Percentiles rank a stretch among this genome's conserved stretches.
These are phyloP conservation scores for Penicillium lagena DNA, from an alignment of 495 filamentous ascomycete species.

Conservation along the genomic window DNA sequence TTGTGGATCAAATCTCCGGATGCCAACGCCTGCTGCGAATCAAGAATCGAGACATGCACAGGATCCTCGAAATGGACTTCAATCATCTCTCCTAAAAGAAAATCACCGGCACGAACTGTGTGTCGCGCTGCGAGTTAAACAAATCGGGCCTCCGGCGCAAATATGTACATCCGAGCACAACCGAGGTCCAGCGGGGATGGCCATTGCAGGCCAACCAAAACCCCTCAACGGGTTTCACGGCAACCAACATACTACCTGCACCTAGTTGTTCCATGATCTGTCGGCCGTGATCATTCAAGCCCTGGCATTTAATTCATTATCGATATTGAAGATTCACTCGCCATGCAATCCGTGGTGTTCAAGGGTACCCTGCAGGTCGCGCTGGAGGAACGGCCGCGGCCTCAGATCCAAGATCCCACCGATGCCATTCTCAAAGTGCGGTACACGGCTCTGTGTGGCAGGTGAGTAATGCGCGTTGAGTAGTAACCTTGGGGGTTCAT, in stretches of 20 bases:
- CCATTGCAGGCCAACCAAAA: background rate
- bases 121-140: too few relatives aligned
- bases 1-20: too few relatives aligned
- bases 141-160: background rate
- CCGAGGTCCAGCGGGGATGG: background rate
- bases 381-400: slow-evolving; percentile 38
- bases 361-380: slow-evolving; percentile 28
- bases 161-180: slow-evolving; percentile 3
- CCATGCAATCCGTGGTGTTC: slow-evolving; percentile 32
- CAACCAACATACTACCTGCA: too few relatives aligned
- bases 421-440: slow-evolving; percentile 81
- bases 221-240: slow-evolving; percentile 1
- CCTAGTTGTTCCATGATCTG: too few relatives aligned
- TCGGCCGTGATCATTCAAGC: too few relatives aligned
- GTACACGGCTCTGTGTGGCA: slow-evolving; percentile 81
- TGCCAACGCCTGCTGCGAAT: too few relatives aligned
- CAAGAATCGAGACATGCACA: too few relatives aligned
- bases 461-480: slow-evolving; percentile 41
- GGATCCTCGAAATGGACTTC: too few relatives aligned
- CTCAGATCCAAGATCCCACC: slow-evolving; percentile 54
- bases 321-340: background rate
- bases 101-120: too few relatives aligned
- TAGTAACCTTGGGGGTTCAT: background rate
- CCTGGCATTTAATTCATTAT: too few relatives aligned
- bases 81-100: too few relatives aligned